A percentile compares a stretch with the other conserved stretches of the same genome.
Conservation (phyloP, 805 yeast species). For the Hanseniaspora nectarophila region DNA sequence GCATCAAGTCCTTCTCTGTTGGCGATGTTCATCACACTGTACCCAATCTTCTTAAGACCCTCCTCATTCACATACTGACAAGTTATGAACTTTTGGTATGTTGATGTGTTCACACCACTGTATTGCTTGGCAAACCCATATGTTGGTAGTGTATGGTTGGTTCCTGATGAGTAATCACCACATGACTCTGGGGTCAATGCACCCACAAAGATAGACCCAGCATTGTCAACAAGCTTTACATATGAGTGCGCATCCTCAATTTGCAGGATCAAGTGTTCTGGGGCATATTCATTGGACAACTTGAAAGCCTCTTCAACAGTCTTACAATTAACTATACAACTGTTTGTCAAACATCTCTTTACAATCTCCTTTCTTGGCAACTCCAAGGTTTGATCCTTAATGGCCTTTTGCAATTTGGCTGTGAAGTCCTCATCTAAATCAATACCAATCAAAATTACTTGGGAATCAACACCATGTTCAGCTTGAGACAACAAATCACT, state of each 20-base stretch:
- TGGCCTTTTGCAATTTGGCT: constrained; percentile 64
- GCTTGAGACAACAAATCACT: constrained; percentile 93
- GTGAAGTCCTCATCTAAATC: constrained; percentile 50
- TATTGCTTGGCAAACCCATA: constrained; percentile 97
- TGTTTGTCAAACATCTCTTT: constrained; percentile 82
- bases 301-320: constrained; percentile 68
- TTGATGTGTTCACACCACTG: constrained; percentile 91
- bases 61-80: constrained; percentile 78
- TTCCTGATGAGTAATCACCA: constrained; percentile 96
- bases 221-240: constrained; percentile 70
- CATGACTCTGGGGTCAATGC: constrained; percentile 93
- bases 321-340: constrained; percentile 62
- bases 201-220: constrained; percentile 95
- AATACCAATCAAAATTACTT: constrained; percentile 83
- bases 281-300: constrained; percentile 87
- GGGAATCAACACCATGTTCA: constrained; percentile 97
- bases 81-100: constrained; percentile 90
- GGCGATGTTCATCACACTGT: constrained; percentile 91
- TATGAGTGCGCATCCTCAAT: constrained; percentile 62
- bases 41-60: constrained; percentile 84
- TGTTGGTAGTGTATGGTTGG: constrained; percentile 96
- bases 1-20: constrained; percentile 95
- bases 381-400: constrained; percentile 66
- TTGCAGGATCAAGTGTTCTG: constrained; percentile 93
- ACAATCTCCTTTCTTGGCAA: constrained; percentile 91